Evolutionary conservation across 345 rosid species (phyloP), one percentile per base, ranked within the genome.

Genomic region (Tarenaya hassleriana): DNA sequence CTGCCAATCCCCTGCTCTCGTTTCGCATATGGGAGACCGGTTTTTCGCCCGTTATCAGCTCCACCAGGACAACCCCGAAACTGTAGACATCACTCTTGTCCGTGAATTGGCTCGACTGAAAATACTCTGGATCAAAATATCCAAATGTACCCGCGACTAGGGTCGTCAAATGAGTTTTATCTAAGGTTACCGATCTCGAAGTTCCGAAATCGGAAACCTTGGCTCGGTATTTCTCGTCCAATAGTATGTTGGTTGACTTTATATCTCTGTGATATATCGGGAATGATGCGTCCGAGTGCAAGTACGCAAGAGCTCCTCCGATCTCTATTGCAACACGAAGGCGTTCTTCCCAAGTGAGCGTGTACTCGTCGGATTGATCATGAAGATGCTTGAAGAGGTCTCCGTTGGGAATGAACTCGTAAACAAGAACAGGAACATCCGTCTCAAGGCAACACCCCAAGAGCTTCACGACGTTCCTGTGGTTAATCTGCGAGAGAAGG

Each of bases 21-120:
- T 52, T 45, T 24, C 61, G 35, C 4, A 48, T 29, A 24, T 58
- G 48, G 5, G 64, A 57, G 18, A 74, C 24, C 3, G 70, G 60
- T 7, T 71, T 75, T 39, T 50, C 47, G 34, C 75, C 60, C 0
- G 73, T 72, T 4, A 74, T 56, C 3, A 77, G 52, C 60, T 77
- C 79, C 0, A 31, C 61, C 2, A 77, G 71, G 5, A 74, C 69
- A 5, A 74, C 73, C 3, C 77, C 77, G 4, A 77, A 77, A 49
- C 79, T 74, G 24, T 74, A 77, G 1, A 74, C 79, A 58, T 77
- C 83, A 10, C 83, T 77, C 38, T 77, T 77, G 1, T 69, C 77
- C 0, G 75, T 74, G 12, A 77, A 63, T 11, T 64, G 50, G 40
- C 71, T 58, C 4, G 75, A 47, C 4, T 66, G 75, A 8, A 61